A percentile compares a stretch with the other conserved stretches of the same genome.
Evolutionary conservation across 2,329 filamentous ascomycete genomes (phyloP).

Genomic region (Cytospora piceicola): DNA sequence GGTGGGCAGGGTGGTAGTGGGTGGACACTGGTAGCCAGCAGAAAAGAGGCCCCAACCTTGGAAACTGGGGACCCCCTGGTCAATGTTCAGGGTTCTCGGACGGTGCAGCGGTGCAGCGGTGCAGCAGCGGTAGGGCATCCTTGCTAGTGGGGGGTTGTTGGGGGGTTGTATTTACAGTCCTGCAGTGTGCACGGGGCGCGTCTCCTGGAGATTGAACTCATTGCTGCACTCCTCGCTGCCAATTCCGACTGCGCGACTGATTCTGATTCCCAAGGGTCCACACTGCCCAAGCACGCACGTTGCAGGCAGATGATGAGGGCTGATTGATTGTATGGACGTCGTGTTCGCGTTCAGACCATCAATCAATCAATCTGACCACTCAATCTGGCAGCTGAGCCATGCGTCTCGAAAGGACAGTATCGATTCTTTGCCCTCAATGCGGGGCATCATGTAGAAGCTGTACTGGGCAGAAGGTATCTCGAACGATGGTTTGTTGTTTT

Average conservation of each 20-base stretch:
- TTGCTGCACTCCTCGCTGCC: background rate
- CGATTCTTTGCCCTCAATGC: background rate
- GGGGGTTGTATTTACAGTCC: background rate
- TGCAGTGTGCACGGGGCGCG: conserved; percentile 22
- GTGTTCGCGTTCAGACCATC: background rate
- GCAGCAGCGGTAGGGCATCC: conserved; percentile 11
- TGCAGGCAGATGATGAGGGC: background rate
- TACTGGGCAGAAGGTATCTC: background rate
- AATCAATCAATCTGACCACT: background rate
- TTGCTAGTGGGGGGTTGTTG: conserved; percentile 6
- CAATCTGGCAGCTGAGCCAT: background rate
- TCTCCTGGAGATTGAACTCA: conserved; percentile 22
- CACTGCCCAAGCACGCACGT: conserved; percentile 1
- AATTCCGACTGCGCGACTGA: background rate
- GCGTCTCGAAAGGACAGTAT: background rate
- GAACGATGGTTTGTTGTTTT: background rate
- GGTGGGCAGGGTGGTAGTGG: conserved; percentile 18
- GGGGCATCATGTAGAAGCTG: background rate
- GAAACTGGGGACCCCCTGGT: background rate
- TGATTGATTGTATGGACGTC: background rate
- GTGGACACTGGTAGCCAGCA: conserved; percentile 10
- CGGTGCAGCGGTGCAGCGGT: background rate
- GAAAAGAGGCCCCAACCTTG: conserved; percentile 6
- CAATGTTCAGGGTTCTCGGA: conserved; percentile 19
- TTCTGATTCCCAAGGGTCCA: background rate